These are phyloP conservation scores for Pseudocohnilembus persalinus DNA, from an alignment of 169 alveolate species.

Conservation along the genomic window DNA sequence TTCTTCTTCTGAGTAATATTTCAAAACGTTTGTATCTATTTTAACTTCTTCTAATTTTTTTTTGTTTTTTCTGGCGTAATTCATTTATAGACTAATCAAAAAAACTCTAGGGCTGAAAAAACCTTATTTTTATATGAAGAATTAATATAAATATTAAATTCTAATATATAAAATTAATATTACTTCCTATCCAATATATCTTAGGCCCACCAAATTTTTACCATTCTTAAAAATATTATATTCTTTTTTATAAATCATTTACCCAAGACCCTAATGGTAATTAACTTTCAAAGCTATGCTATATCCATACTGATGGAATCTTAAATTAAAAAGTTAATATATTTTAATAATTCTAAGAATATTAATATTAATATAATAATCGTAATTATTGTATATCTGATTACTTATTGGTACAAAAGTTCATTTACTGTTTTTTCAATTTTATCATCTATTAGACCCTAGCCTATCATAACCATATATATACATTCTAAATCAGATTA, in stretches of 20 bases:
- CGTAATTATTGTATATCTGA: too few species aligned
- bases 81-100: background rate
- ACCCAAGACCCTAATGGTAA: slow-evolving; percentile 86
- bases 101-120: background rate
- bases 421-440: slow-evolving; percentile 70
- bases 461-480: slow-evolving; percentile 79
- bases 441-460: slow-evolving; percentile 82
- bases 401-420: slow-evolving; percentile 54
- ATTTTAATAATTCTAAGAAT: too few species aligned
- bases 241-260: slow-evolving; percentile 79
- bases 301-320: slow-evolving; percentile 68
- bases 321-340: too few species aligned
- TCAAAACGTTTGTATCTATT: too few species aligned
- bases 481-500: slow-evolving; percentile 60
- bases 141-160: too few species aligned
- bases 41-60: background rate
- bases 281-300: slow-evolving; percentile 67
- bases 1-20: background rate
- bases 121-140: background rate
- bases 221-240: slow-evolving; percentile 79
- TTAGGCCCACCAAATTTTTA: slow-evolving; percentile 81
- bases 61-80: background rate
- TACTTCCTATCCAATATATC: slow-evolving; percentile 84
- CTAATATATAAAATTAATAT: too few species aligned
- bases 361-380: too few species aligned